Percentiles rank a stretch among this genome's conserved stretches.
These are phyloP conservation scores for Arthrinium phaeospermum DNA, from an alignment of 2,329 filamentous ascomycete genomes.

Conservation along the genomic window DNA sequence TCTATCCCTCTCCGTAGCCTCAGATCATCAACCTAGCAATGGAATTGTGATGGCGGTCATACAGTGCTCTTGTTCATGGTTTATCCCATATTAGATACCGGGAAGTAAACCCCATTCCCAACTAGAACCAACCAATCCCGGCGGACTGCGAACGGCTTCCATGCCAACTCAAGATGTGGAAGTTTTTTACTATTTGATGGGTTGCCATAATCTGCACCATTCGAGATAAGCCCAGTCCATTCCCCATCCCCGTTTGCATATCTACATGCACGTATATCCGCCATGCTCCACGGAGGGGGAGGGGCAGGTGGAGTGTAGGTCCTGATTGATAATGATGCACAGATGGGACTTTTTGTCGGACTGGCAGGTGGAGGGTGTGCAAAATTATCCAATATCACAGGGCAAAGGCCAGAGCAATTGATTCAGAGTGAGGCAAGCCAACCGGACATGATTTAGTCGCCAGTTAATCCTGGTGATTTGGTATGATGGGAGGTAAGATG, in stretches of 20 bases:
- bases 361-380: background rate
- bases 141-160: background rate
- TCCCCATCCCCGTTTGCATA: background rate
- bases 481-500: background rate
- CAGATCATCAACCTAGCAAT: too few relatives aligned
- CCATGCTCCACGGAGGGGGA: conserved; percentile 6
- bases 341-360: background rate
- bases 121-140: background rate
- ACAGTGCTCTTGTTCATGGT: too few relatives aligned
- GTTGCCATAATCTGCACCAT: background rate
- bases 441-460: background rate
- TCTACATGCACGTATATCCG: background rate
- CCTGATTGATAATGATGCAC: background rate
- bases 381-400: background rate
- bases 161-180: background rate
- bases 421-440: background rate
- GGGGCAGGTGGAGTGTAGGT: background rate
- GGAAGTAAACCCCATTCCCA: background rate
- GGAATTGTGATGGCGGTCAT: too few relatives aligned
- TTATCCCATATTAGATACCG: background rate
- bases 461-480: background rate
- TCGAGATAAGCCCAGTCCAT: background rate
- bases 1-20: too few relatives aligned
- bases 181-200: background rate
- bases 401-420: background rate